These are phyloP conservation scores for Ambrosia artemisiifolia DNA, from an alignment of 129 eudicot species.

Conservation along the genomic window DNA sequence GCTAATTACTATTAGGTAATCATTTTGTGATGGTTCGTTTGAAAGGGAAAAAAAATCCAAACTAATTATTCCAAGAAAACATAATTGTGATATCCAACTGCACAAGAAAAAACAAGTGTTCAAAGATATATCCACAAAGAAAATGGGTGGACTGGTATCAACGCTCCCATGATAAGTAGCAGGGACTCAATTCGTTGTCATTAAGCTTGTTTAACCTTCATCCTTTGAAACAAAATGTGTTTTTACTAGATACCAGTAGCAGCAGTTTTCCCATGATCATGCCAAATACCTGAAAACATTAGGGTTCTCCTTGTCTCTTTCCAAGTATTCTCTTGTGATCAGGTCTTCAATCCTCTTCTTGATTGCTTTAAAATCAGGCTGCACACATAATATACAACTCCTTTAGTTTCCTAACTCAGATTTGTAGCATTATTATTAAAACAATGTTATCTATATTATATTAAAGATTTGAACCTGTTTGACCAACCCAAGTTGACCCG, in stretches of 20 bases:
- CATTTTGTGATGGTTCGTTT: too few species aligned
- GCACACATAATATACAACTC: slow-evolving; percentile 34
- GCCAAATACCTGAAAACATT: slow-evolving; percentile 67
- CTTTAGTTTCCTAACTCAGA: background rate
- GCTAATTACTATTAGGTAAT: too few species aligned
- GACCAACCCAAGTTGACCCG: background rate
- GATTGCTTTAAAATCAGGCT: slow-evolving; percentile 83
- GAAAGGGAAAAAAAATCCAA: too few species aligned
- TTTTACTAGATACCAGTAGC: background rate
- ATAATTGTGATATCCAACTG: slow-evolving; percentile 18
- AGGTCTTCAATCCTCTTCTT: slow-evolving; percentile 86
- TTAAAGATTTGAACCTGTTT: background rate
- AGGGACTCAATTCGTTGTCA: background rate
- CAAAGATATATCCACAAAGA: slow-evolving; percentile 29
- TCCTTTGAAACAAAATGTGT: slow-evolving; percentile 2
- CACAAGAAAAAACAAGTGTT: slow-evolving; percentile 13
- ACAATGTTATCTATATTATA: background rate
- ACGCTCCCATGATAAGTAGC: background rate
- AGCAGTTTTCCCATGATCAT: slow-evolving; percentile 22
- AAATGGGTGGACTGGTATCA: background rate
- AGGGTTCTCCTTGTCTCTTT: slow-evolving; percentile 71
- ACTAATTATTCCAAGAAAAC: background rate
- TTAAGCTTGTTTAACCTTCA: background rate
- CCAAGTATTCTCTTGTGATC: slow-evolving; percentile 72
- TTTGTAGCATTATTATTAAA: too few species aligned